phyloP scores from a whole-genome alignment of 345 rosid genomes.

The Eucalyptus cloeziana region DNA sequence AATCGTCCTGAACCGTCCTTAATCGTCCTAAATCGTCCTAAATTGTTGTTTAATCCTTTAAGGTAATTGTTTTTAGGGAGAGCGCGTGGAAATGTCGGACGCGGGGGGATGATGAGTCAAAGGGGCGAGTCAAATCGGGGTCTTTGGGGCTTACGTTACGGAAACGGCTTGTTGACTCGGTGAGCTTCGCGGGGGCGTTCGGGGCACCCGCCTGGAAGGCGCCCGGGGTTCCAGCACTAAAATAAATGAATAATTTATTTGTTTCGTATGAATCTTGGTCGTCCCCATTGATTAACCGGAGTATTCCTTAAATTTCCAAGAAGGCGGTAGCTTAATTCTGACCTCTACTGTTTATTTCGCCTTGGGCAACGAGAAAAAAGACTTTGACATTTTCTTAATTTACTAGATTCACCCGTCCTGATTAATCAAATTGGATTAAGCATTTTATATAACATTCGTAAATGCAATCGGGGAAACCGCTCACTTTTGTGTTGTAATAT shows the following conservation, averaged over 20 bases:
- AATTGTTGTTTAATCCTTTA: background rate
- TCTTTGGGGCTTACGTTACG: background rate
- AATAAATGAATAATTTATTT: too few relatives aligned
- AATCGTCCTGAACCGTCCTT: too few relatives aligned
- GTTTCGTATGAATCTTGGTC: background rate
- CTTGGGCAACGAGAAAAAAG: background rate
- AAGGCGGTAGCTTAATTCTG: background rate
- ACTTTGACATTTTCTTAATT: background rate
- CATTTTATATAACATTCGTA: background rate
- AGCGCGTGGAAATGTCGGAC: background rate
- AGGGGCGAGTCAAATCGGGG: background rate
- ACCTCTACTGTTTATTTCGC: background rate
- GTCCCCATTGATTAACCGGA: background rate
- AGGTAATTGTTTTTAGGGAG: background rate
- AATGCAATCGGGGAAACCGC: rapidly evolving
- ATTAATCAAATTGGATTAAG: background rate
- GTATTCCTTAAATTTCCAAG: background rate
- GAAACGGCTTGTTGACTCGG: background rate
- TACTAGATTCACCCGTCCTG: background rate
- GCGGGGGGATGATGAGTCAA: background rate
- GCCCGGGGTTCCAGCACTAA: background rate
- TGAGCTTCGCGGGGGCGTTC: background rate
- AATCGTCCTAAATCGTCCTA: background rate
- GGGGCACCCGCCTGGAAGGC: background rate
- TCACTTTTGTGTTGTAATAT: too few relatives aligned